phyloP scores from a whole-genome alignment of 768 basidiomycete species.

The Lanmaoa pseudosensibilis region DNA sequence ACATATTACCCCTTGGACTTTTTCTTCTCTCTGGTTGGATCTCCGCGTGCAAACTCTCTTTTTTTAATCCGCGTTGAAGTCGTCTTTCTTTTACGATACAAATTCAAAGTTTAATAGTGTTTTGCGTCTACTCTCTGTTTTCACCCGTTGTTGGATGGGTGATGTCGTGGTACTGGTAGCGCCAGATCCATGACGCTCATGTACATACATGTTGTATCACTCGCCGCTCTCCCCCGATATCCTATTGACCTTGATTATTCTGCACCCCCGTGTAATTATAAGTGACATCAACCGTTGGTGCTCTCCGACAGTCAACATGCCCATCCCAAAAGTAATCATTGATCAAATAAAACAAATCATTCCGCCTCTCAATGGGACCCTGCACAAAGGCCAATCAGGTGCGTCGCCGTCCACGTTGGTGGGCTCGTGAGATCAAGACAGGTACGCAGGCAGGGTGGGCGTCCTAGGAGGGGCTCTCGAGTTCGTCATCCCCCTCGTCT shows the following conservation, averaged over 20 bases:
- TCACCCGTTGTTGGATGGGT: constrained; percentile 4
- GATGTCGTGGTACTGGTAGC: constrained; percentile 7
- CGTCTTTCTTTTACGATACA: constrained; percentile 23
- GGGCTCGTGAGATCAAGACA: constrained; percentile 1
- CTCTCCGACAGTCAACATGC: constrained; percentile 43
- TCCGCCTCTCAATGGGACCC: constrained; percentile 81
- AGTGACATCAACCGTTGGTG: neutral
- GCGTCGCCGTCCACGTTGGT: constrained; percentile 18
- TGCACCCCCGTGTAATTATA: neutral
- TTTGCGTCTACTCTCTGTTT: constrained; percentile 12
- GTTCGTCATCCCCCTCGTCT: constrained; percentile 46
- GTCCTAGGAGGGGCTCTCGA: constrained; percentile 93
- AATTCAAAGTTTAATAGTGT: constrained; percentile 27
- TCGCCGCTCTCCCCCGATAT: constrained; percentile 16
- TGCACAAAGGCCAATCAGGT: constrained; percentile 97
- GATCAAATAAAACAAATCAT: constrained; percentile 80
- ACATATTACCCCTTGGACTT: constrained; percentile 32
- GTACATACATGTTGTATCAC: constrained; percentile 31
- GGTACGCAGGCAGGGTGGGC: constrained; percentile 72
- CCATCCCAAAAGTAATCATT: constrained; percentile 58
- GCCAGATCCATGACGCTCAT: constrained; percentile 12
- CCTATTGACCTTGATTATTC: constrained; percentile 12
- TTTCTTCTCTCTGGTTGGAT: constrained; percentile 14
- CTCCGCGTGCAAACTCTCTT: constrained; percentile 2
- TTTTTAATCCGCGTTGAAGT: constrained; percentile 1